Conservation (phyloP, 495 filamentous ascomycete genomes). For the Penicillium odoratum region DNA sequence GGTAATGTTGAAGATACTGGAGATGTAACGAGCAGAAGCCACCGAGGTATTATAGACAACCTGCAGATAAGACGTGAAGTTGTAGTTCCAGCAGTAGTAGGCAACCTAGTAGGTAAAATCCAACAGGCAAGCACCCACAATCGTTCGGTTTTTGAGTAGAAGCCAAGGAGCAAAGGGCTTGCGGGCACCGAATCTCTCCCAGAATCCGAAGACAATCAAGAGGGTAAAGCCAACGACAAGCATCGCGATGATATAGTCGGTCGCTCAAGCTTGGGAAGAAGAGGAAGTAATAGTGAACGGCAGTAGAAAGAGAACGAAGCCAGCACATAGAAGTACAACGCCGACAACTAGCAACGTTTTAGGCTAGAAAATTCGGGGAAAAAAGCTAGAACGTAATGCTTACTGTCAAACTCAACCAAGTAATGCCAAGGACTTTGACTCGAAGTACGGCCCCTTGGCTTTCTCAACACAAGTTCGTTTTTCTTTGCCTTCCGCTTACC, state of each 20-base stretch:
- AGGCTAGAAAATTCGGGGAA: neutral
- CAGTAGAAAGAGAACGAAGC: constrained; percentile 57
- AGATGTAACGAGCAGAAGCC: constrained; percentile 51
- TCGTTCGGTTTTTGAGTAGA: constrained; percentile 47
- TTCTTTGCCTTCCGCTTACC: constrained; percentile 47
- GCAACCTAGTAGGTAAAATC: constrained; percentile 54
- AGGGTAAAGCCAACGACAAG: constrained; percentile 54
- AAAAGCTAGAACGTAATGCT: neutral
- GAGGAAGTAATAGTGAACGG: constrained; percentile 51
- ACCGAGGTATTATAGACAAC: constrained; percentile 62
- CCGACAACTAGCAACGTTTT: constrained; percentile 25
- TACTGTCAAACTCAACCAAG: constrained; percentile 51
- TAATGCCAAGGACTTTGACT: constrained; percentile 44
- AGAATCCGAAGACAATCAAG: constrained; percentile 53
- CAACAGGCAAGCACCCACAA: constrained; percentile 58
- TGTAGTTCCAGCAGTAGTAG: constrained; percentile 47
- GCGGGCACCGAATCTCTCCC: constrained; percentile 53
- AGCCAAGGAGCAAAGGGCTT: constrained; percentile 51
- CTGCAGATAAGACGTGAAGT: constrained; percentile 69
- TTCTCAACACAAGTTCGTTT: constrained; percentile 25
- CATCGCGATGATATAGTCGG: constrained; percentile 51
- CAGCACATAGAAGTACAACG: constrained; percentile 51
- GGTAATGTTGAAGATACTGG: constrained; percentile 51
- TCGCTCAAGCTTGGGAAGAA: constrained; percentile 40
- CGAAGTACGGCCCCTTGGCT: constrained; percentile 36